Evolutionary conservation across 208 protist species (phyloP).

Genomic region (Trypanosoma cruzi): DNA sequence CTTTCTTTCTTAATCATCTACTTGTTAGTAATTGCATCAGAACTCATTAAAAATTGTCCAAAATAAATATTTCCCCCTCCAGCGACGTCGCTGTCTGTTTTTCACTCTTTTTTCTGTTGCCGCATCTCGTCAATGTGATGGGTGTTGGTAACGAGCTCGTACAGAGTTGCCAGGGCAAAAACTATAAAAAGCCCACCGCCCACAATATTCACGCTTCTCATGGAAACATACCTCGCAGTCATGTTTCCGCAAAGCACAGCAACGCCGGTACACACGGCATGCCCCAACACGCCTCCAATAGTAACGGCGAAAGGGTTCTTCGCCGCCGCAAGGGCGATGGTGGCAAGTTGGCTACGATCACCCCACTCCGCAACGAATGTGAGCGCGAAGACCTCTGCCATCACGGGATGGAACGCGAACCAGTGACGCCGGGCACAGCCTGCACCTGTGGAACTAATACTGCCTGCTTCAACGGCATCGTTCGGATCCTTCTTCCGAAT

Average conservation of each 20-base stretch:
- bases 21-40: too few relatives aligned
- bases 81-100: not conserved
- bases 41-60: too few relatives aligned
- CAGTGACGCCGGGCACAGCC: constrained; percentile 38
- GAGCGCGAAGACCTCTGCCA: constrained; percentile 94
- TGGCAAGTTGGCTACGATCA: constrained; percentile 96
- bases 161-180: constrained; percentile 68
- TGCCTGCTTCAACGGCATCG: constrained; percentile 68
- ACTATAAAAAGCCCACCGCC: constrained; percentile 85
- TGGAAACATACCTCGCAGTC: constrained; percentile 78
- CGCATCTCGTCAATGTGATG: constrained; percentile 31
- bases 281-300: constrained; percentile 92
- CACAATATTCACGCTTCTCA: constrained; percentile 75
- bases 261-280: constrained; percentile 94
- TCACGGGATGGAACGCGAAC: constrained; percentile 60
- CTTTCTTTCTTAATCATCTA: too few relatives aligned
- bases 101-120: not conserved
- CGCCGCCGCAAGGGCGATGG: constrained; percentile 92
- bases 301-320: constrained; percentile 95
- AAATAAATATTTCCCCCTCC: too few relatives aligned
- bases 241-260: constrained; percentile 93
- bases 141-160: constrained; percentile 46
- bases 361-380: constrained; percentile 98
- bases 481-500: constrained; percentile 74
- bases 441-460: not conserved